Evolutionary conservation across 495 filamentous ascomycete genomes (phyloP).

Genomic region (Aeminium ludgeri): DNA sequence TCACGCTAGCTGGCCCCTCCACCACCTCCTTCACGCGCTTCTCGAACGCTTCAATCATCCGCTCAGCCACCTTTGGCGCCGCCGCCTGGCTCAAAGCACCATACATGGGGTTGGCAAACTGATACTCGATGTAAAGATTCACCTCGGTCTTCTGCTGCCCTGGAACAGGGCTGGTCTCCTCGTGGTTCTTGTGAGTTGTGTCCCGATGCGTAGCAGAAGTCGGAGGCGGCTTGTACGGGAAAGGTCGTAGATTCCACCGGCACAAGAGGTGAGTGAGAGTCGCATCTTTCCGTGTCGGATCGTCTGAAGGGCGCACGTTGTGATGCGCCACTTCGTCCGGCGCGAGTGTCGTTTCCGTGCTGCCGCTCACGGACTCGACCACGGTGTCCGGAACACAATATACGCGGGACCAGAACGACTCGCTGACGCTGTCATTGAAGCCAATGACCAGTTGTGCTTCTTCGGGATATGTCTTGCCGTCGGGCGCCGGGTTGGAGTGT

Average conservation of each 20-base stretch:
- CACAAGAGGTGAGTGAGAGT: constrained; percentile 65
- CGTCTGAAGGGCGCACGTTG: constrained; percentile 12
- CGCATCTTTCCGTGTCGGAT: constrained; percentile 26
- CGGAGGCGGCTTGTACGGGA: constrained; percentile 25
- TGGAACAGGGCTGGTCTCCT: constrained; percentile 14
- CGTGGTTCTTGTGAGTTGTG: constrained; percentile 10
- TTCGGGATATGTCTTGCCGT: constrained; percentile 41
- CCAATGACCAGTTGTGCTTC: constrained; percentile 69
- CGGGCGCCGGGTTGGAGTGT: constrained; percentile 27
- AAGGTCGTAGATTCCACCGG: constrained; percentile 49
- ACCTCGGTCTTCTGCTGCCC: constrained; percentile 47
- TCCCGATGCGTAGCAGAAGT: constrained; percentile 15
- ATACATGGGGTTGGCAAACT: constrained; percentile 75
- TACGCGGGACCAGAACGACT: constrained; percentile 60
- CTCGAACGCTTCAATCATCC: constrained; percentile 93
- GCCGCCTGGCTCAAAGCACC: constrained; percentile 58
- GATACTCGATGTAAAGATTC: constrained; percentile 53
- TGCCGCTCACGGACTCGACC: constrained; percentile 69
- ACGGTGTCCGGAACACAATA: constrained; percentile 48
- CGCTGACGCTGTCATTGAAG: constrained; percentile 55
- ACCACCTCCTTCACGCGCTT: constrained; percentile 44
- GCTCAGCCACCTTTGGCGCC: constrained; percentile 63
- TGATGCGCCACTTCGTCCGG: constrained; percentile 25
- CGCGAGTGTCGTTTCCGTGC: constrained; percentile 29
- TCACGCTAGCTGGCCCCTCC: constrained; percentile 8